phyloP scores from a whole-genome alignment of 2,329 filamentous ascomycete genomes.

The Exophiala viscosa region DNA sequence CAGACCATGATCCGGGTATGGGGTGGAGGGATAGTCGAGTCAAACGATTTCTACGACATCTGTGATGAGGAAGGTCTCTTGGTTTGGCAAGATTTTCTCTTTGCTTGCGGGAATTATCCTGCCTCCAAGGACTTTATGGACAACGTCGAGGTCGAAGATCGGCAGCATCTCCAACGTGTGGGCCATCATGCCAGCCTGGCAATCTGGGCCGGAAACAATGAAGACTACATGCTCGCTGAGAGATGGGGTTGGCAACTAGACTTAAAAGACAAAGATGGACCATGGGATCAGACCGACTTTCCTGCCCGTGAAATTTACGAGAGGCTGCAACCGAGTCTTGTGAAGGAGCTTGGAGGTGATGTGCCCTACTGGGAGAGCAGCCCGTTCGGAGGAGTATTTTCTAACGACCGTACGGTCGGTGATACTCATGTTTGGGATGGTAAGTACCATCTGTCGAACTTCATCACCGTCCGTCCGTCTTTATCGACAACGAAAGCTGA shows the following conservation, averaged over 20 bases:
- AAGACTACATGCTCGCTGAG: constrained; percentile 44
- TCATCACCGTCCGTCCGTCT: too few relatives aligned
- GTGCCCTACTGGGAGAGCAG: not conserved
- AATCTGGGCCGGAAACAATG: constrained; percentile 89
- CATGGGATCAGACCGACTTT: constrained; percentile 82
- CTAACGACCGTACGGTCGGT: constrained; percentile 1
- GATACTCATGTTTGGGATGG: constrained; percentile 2
- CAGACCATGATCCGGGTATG: constrained; percentile 64
- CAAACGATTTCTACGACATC: constrained; percentile 67
- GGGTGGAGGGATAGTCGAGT: constrained; percentile 76
- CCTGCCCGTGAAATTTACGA: constrained; percentile 93
- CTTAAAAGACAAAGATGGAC: constrained; percentile 65
- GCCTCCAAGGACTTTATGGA: constrained; percentile 59
- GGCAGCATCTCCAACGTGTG: constrained; percentile 63
- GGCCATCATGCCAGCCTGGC: constrained; percentile 84
- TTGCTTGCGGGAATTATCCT: constrained; percentile 75
- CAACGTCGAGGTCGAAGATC: constrained; percentile 62
- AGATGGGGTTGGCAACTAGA: not conserved
- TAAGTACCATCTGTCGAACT: not conserved
- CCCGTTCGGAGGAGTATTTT: not conserved
- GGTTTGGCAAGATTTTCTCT: constrained; percentile 88
- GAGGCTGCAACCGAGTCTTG: constrained; percentile 74
- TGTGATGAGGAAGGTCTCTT: constrained; percentile 75
- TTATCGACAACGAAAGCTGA: too few relatives aligned
- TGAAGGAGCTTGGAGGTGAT: constrained; percentile 37